Base-by-base conservation (phyloP, 2,329 filamentous ascomycete species). In the Neopestalotiopsis rosae region DNA sequence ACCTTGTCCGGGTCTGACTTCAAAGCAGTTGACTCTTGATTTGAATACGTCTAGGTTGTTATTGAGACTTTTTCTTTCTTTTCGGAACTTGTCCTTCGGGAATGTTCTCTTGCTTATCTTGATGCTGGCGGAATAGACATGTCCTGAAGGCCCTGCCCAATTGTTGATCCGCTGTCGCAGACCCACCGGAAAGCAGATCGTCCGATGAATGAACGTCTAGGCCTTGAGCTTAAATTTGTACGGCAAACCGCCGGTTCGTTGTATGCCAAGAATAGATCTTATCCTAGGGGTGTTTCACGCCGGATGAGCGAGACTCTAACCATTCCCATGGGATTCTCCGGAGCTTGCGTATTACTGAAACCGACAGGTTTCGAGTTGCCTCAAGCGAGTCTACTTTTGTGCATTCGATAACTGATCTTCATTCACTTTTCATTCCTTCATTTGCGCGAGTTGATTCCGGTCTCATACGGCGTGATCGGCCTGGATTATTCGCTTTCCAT, bases 121-220 rank as follows among this genome's bases (percentile, higher is more conserved):
- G 34, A 38, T 6, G 34, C 10, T 38, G 34, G 34, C 34, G 34
- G 34, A 38, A 38, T 38, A 38, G 6, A 38, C 34, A 7, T 38
- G 34, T 38, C 34, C 34, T 7, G 45, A 3, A 52, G n/a, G 20
- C 6, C 17, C n/a, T 20, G 45, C 45, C 20, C 9, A 24, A 52
- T 40, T 20, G 13, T 20, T 42, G 34, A 62, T 62, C 59, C 56
- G 45, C 30, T 13, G 63, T 66, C 49, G 63, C 63, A 66, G 45
- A 66, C 63, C 63, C 63, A 66, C 63, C 63, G 63, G 63, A 66
- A 17, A 32, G 63, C 49, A 64, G 63, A 66, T 66, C 63, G 63
- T 66, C 63, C 63, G 63, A 66, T 42, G 13, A 28, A 24, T 40
- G 38, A 40, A 40, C 40, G 20, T 64, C 61, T 40, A 62, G 34